Evolutionary conservation across 495 filamentous ascomycete genomes (phyloP).

Genomic region (Daldinia childiae): DNA sequence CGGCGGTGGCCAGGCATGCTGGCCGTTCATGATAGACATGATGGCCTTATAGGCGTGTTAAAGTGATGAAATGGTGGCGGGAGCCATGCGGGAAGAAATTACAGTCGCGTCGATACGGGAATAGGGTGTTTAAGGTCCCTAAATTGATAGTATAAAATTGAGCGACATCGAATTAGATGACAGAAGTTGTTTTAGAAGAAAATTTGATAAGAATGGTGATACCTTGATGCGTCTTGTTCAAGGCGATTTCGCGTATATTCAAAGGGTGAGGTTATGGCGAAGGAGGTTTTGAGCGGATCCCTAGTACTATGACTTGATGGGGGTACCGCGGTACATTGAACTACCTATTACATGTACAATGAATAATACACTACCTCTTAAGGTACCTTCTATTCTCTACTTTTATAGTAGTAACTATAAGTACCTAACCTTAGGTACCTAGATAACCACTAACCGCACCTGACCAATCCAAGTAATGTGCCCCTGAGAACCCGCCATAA

Average conservation of each 20-base stretch:
- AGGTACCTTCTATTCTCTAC: neutral
- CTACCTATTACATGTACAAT: neutral
- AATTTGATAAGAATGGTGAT: constrained; percentile 51
- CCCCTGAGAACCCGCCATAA: neutral
- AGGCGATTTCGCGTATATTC: constrained; percentile 53
- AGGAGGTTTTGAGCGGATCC: constrained; percentile 52
- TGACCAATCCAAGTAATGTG: neutral
- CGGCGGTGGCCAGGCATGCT: constrained; percentile 58
- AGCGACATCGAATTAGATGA: constrained; percentile 56
- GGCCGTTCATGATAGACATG: constrained; percentile 63
- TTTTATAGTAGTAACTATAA: neutral
- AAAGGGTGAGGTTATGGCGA: constrained; percentile 55
- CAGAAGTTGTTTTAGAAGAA: constrained; percentile 35
- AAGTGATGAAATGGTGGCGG: constrained; percentile 46
- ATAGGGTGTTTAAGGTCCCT: constrained; percentile 50
- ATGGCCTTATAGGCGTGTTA: constrained; percentile 49
- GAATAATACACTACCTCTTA: neutral
- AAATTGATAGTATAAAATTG: constrained; percentile 53
- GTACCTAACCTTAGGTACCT: neutral
- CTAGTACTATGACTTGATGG: neutral
- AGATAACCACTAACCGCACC: neutral
- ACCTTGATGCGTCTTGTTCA: constrained; percentile 53
- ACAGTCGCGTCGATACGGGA: constrained; percentile 56
- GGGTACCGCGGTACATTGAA: constrained; percentile 3
- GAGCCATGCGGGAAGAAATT: constrained; percentile 59